A percentile compares a stretch with the other conserved stretches of the same genome.
phyloP scores from a whole-genome alignment of 176 grass and related monocot species.

The Tuctoria greenei region DNA sequence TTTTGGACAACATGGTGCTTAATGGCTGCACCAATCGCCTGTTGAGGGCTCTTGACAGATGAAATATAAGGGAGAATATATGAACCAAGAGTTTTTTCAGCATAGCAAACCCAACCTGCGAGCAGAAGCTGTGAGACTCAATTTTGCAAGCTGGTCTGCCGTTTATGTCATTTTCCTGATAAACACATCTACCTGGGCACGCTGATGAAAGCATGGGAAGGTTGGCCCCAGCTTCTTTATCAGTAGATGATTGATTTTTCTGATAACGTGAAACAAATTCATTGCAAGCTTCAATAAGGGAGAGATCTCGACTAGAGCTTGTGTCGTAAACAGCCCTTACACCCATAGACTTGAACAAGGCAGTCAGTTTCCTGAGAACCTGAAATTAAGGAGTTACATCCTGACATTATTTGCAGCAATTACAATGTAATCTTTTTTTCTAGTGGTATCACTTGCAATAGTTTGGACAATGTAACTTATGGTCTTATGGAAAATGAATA shows the following conservation, averaged over 20 bases:
- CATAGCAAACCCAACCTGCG: constrained; percentile 98
- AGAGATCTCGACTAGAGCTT: constrained; percentile 80
- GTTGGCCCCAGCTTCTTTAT: constrained; percentile 51
- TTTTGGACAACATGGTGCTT: constrained; percentile 78
- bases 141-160: neutral
- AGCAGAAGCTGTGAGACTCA: neutral
- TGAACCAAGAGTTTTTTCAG: constrained; percentile 97
- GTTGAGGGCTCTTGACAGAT: constrained; percentile 96
- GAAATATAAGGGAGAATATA: constrained; percentile 94
- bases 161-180: neutral
- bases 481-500: neutral
- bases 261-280: constrained; percentile 87
- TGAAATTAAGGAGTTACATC: constrained; percentile 34
- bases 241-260: constrained; percentile 37
- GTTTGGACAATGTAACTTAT: neutral
- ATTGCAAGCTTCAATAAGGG: constrained; percentile 87
- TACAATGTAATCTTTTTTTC: neutral
- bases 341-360: constrained; percentile 80
- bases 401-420: neutral
- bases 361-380: constrained; percentile 79
- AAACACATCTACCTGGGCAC: constrained; percentile 67
- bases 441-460: neutral
- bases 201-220: constrained; percentile 90
- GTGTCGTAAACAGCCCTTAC: constrained; percentile 86
- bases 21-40: constrained; percentile 83